Conservation (phyloP, 2,329 filamentous ascomycete species). For the Epichloe sylvatica region DNA sequence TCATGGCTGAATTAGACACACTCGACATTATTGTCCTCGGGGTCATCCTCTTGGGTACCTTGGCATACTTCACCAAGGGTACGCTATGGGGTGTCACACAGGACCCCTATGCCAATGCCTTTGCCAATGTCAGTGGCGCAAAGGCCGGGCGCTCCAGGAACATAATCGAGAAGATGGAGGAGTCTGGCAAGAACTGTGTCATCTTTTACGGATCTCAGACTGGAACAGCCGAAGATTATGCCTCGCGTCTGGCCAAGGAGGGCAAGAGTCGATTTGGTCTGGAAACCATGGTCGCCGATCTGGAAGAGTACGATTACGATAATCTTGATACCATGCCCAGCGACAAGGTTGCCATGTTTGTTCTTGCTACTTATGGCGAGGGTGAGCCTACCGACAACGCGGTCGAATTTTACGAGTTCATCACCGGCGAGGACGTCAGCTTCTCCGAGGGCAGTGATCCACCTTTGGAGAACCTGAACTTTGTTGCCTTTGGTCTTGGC, state of each 20-base stretch:
- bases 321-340: conserved; percentile 78
- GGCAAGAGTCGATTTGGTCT: conserved; percentile 91
- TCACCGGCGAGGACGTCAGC: conserved; percentile 63
- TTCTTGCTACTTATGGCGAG: conserved; percentile 94
- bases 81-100: conserved; percentile 81
- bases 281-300: conserved; percentile 94
- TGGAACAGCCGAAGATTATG: conserved; percentile 95
- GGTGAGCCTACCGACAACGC: conserved; percentile 98
- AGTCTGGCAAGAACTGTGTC: conserved; percentile 90
- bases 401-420: conserved; percentile 96
- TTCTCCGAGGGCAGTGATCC: conserved; percentile 66
- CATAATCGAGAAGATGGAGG: conserved; percentile 90
- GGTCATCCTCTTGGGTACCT: conserved; percentile 68
- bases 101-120: conserved; percentile 71
- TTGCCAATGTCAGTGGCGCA: conserved; percentile 52
- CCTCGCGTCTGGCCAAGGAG: conserved; percentile 89
- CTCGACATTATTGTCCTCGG: conserved; percentile 87
- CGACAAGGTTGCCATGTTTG: conserved; percentile 88
- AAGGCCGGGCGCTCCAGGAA: conserved; percentile 80
- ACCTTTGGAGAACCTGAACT: conserved; percentile 72
- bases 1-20: conserved; percentile 91
- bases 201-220: conserved; percentile 99
- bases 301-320: conserved; percentile 96
- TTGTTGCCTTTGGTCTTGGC: conserved; percentile 87
- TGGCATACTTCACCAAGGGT: conserved; percentile 96